Base-by-base conservation (phyloP, 768 basidiomycete genomes). In the Chalciporus sphaerocephalus region DNA sequence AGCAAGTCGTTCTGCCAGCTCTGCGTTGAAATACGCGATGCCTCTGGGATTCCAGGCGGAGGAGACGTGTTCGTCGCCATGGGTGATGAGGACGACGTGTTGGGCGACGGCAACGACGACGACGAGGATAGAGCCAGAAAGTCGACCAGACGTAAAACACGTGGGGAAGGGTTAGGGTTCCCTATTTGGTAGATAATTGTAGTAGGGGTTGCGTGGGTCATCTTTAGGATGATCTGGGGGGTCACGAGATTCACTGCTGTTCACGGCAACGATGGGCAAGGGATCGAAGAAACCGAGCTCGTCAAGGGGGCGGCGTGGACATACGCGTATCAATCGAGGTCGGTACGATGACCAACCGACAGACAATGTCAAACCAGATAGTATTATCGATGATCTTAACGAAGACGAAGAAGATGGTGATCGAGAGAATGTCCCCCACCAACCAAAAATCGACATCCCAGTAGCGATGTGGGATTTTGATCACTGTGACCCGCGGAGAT, bases 381-480 rank as follows among this genome's bases (percentile, higher is more conserved):
- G 32, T 38, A 21, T 42, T 3, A 20, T 47, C 12, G 23, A 34
- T 2, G 24, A 16, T 30, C 21, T 38, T 3, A 15, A 42, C 12
- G 23, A 38, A 2, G 20, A 16, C n/a, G 39, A 44, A 23, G 43
- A 27, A 10, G 22, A 28, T 22, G 20, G 6, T 21, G 13, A n/a
- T 33, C 15, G 10, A 5, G 21, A 33, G 9, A 13, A 10, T 21
- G 16, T 27, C 17, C 44, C 20, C 52, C 56, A 25, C 50, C 51
- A n/a, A 32, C 3, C 46, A 11, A 28, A 37, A 35, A 80, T 81
- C 30, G 68, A 75, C 16, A 80, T 96, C 10, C 91, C 92, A 2
- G 84, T 96, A 4, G 93, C 91, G 27, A 97, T 97, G 94, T 97
- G 94, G 94, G 95, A 99, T 62, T 97, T 99, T 67, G 86, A 89